Base-by-base conservation (phyloP, 129 eudicot genomes). In the Arctium minus region DNA sequence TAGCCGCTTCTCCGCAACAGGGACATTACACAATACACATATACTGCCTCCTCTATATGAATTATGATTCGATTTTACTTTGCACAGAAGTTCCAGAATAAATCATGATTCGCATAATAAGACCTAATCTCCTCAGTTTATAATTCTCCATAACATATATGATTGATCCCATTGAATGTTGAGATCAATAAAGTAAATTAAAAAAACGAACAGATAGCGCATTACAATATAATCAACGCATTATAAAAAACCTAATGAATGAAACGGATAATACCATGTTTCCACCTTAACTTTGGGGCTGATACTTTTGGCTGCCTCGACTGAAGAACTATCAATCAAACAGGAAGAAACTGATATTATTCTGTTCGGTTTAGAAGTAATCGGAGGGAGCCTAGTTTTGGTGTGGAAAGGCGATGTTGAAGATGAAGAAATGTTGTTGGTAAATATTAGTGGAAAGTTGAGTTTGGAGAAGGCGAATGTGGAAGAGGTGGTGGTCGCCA, bases 401-500 rank as follows among this genome's bases (percentile, higher is more conserved):
- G 70, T 76, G 33, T 46, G n/a, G 67, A 80, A 10, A 40, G 42
- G 18, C 64, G 79, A 53, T 31, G 70, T 8, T 48, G 74, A 72
- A 68, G 81, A 76, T 13, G 88, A 71, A 31, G 88, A 71, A 31
- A 69, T 62, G 9, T 81, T 80, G 40, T 76, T 75, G 1, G 72
- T 74, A 4, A 74, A 70, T 60, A 17, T 74, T 11, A 73, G 83
- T 17, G 44, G 73, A 17, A 75, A 86, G 15, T 81, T 74, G 40
- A 89, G 85, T 53, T 92, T 83, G 70, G 89, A 83, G 15, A 82
- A 60, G 8, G 76, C 33, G 46, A 85, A 30, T 12, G 88, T 62
- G 38, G 89, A 80, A 81, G 76, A 86, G 68, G 80, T 70, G 36
- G 90, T 75, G 78, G 78, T 71, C 30, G 92, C 92, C 92, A 88